A percentile compares a stretch with the other conserved stretches of the same genome.
These are phyloP conservation scores for Desmodesmus armatus DNA, from an alignment of 139 green algal genomes.

Conservation along the genomic window DNA sequence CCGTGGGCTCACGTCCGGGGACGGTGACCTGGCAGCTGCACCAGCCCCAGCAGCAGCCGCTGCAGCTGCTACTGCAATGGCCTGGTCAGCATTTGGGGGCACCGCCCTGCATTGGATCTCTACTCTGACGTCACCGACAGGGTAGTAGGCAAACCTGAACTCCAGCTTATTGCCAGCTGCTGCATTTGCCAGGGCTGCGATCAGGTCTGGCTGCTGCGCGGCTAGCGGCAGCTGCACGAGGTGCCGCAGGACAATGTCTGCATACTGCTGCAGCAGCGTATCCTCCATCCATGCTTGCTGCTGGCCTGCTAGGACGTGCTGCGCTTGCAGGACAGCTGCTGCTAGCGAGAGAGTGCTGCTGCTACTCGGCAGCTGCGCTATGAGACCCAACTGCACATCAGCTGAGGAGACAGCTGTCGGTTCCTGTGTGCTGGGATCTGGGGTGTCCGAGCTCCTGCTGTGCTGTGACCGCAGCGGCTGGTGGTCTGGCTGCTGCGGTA, in stretches of 20 bases:
- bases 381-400: no score
- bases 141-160: slow-evolving; percentile 24
- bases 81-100: neutral
- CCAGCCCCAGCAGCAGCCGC: neutral
- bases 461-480: neutral
- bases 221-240: slow-evolving; percentile 23
- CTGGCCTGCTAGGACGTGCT: neutral
- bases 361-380: neutral
- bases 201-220: slow-evolving; percentile 18
- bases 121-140: slow-evolving; percentile 10
- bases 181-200: neutral
- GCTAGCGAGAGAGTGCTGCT: neutral
- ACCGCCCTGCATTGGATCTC: slow-evolving; percentile 10
- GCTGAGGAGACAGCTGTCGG: no score
- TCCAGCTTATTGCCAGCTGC: neutral
- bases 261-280: neutral
- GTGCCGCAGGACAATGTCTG: slow-evolving; percentile 16
- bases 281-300: neutral
- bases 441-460: neutral
- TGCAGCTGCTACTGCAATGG: neutral
- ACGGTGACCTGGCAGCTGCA: no score
- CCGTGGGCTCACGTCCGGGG: no score
- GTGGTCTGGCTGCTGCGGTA: neutral
- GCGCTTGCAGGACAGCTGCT: slow-evolving; percentile 2
- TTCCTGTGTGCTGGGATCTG: no score